Evolutionary conservation across 2,329 filamentous ascomycete genomes (phyloP).

Genomic region (Gaeumannomyces sp.): DNA sequence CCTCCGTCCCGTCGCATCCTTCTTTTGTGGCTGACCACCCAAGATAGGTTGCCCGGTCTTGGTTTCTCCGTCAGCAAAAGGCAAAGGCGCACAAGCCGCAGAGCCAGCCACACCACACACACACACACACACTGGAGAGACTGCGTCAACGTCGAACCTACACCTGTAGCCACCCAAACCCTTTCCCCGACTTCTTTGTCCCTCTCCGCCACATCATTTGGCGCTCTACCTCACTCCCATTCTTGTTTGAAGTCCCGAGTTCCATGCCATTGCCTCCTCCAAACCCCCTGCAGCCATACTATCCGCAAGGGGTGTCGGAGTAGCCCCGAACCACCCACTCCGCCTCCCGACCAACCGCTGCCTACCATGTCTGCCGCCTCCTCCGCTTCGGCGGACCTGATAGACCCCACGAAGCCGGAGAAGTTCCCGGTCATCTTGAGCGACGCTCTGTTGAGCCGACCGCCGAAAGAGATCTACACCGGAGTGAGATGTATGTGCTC

Average conservation of each 20-base stretch:
- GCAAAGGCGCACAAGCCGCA: neutral
- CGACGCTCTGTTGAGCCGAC: conserved; percentile 51
- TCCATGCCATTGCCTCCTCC: neutral
- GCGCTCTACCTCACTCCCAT: neutral
- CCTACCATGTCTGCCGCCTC: conserved; percentile 7
- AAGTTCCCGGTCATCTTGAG: conserved; percentile 60
- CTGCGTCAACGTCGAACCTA: neutral
- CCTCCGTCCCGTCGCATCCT: neutral
- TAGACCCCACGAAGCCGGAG: conserved; percentile 53
- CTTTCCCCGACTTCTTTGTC: neutral
- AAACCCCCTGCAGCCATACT: too few species aligned
- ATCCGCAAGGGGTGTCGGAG: conserved; percentile 2
- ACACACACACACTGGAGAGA: neutral
- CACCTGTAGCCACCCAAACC: neutral
- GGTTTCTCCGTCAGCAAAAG: neutral
- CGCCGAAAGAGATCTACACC: conserved; percentile 53
- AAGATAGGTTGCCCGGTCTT: neutral
- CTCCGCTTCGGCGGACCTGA: conserved; percentile 20
- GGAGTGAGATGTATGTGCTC: conserved; percentile 49
- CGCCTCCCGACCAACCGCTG: neutral
- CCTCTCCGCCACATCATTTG: neutral
- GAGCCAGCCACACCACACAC: neutral
- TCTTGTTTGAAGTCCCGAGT: neutral
- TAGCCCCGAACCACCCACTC: neutral
- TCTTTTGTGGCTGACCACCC: neutral